phyloP scores from a whole-genome alignment of 2,329 filamentous ascomycete genomes.

The Tolypocladium tundrense region DNA sequence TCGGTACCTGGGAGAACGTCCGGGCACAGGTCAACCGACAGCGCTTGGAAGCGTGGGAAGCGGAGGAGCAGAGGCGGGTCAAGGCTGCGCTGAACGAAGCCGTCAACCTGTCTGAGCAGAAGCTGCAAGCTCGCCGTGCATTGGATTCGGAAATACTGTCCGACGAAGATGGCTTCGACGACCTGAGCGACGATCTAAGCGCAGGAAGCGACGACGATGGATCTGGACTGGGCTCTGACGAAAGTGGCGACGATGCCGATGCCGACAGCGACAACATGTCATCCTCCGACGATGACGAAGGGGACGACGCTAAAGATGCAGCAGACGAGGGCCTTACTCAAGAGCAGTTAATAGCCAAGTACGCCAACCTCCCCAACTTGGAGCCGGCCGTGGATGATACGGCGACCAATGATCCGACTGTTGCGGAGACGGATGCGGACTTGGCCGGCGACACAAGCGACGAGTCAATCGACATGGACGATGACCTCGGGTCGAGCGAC shows the following conservation, averaged over 20 bases:
- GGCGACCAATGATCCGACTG: slow-evolving; percentile 11
- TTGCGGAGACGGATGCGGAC: slow-evolving; percentile 11
- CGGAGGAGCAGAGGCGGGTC: slow-evolving; percentile 51
- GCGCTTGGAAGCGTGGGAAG: slow-evolving; percentile 52
- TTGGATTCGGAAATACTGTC: slow-evolving; percentile 41
- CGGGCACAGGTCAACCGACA: slow-evolving; percentile 49
- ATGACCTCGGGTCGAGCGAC: slow-evolving; percentile 52
- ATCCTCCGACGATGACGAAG: slow-evolving; percentile 52
- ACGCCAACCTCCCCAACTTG: slow-evolving; percentile 50
- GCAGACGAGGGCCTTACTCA: slow-evolving; percentile 58
- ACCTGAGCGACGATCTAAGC: slow-evolving; percentile 36
- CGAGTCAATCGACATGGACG: slow-evolving; percentile 60
- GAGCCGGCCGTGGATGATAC: slow-evolving; percentile 17
- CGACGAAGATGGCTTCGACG: slow-evolving; percentile 35
- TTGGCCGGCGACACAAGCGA: slow-evolving; percentile 44
- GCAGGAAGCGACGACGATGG: slow-evolving; percentile 24
- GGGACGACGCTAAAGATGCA: slow-evolving; percentile 39
- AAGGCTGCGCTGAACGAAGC: slow-evolving; percentile 64
- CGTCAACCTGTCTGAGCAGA: slow-evolving; percentile 60
- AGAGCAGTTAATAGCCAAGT: slow-evolving; percentile 59
- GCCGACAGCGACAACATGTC: slow-evolving; percentile 43
- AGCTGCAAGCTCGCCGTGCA: slow-evolving; percentile 52
- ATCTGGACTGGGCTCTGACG: slow-evolving; percentile 22
- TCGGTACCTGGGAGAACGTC: slow-evolving; percentile 55
- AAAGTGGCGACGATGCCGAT: slow-evolving; percentile 29